A percentile compares a stretch with the other conserved stretches of the same genome.
Conservation (phyloP, 495 filamentous ascomycete genomes). For the Bathelium albidoporum region DNA sequence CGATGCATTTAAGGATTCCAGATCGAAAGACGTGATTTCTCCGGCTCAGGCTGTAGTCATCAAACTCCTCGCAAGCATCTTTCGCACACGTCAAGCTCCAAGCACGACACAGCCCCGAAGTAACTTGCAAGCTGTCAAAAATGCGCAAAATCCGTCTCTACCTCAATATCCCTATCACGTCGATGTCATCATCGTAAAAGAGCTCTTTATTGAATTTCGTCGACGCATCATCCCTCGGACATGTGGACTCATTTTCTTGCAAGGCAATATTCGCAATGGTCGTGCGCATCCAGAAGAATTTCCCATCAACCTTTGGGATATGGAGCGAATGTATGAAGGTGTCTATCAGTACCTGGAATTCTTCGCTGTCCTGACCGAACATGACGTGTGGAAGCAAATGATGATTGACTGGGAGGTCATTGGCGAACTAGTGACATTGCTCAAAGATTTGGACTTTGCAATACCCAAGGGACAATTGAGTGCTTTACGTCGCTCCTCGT, state of each 20-base stretch:
- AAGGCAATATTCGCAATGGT: constrained; percentile 73
- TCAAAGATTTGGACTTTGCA: constrained; percentile 75
- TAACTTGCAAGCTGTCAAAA: constrained; percentile 10
- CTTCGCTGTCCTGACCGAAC: constrained; percentile 81
- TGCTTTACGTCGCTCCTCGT: constrained; percentile 19
- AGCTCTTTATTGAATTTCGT: constrained; percentile 84
- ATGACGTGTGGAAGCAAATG: constrained; percentile 40
- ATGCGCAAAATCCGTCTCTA: constrained; percentile 30
- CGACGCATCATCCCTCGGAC: constrained; percentile 86
- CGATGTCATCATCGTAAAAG: constrained; percentile 65
- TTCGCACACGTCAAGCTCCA: constrained; percentile 45
- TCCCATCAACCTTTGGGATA: constrained; percentile 90
- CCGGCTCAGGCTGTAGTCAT: constrained; percentile 88
- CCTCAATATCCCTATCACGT: constrained; percentile 34
- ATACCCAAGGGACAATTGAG: constrained; percentile 59
- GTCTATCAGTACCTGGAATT: constrained; percentile 90
- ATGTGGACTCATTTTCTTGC: constrained; percentile 81
- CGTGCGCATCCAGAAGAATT: constrained; percentile 65
- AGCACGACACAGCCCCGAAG: constrained; percentile 3
- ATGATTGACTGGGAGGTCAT: constrained; percentile 82
- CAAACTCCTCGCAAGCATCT: constrained; percentile 79
- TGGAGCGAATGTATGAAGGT: constrained; percentile 84
- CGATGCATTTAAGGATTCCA: constrained; percentile 65
- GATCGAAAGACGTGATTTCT: constrained; percentile 85
- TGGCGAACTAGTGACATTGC: constrained; percentile 70